Base-by-base conservation (phyloP, 768 basidiomycete species). In the Butyriboletus loyo region DNA sequence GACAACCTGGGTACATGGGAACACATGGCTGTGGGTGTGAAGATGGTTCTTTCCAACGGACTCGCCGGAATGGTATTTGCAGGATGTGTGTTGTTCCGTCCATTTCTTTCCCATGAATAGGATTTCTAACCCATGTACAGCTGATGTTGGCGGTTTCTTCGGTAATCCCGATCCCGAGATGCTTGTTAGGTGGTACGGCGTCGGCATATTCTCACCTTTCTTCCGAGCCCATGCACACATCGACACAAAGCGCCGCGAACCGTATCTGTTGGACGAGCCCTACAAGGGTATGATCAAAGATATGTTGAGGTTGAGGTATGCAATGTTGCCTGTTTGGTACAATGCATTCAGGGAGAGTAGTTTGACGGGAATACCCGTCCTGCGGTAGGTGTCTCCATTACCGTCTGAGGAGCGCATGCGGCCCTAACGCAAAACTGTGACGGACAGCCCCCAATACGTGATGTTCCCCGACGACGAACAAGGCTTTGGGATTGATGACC, bases 111-210 rank as follows among this genome's bases (percentile, higher is more conserved):
- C 8, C 25, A 4, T 19, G 27, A n/a, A 32, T 30, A 7, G 7
- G 5, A n/a, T 46, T 27, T n/a, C 46, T 63, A 25, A 47, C 31
- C n/a, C n/a, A 19, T 50, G 1, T 46, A 25, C 58, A 98, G 96
- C 97, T 55, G 97, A 99, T 63, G 94, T 98, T 47, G 96, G 97
- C 19, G 97, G 97, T 15, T 99, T 98, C 85, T 98, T 98, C 65
- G 95, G 96, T 17, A 95, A 98, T 69, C 95, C 97, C 0, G 84
- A 87, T 40, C 80, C 88, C 0, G 97, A 98, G 64, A 92, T 98
- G 85, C 83, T 99, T 31, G 86, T 94, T 9, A 80, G 97, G 43
- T 99, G 96, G 95, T 98, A 99, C 61, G 92, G 90, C 73, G 89
- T 96, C 45, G 97, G 97, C 24, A 83, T 85, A 1, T 96, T 98